A percentile compares a stretch with the other conserved stretches of the same genome.
Evolutionary conservation across 495 filamentous ascomycete species (phyloP).

Genomic region (Tuber umbilicatum): DNA sequence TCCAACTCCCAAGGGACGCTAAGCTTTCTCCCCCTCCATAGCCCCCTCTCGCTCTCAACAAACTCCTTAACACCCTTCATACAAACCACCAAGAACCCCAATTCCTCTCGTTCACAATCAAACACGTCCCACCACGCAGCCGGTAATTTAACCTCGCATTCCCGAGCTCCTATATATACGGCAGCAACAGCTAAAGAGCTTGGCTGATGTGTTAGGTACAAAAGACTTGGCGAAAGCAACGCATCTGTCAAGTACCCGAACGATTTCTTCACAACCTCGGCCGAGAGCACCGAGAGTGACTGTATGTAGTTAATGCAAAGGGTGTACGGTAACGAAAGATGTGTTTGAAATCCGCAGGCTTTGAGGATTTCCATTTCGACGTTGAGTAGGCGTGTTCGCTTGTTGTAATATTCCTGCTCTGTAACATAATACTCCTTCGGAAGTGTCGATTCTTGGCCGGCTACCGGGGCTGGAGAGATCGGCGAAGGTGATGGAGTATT

Average conservation of each 20-base stretch:
- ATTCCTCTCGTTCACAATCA: conserved; percentile 91
- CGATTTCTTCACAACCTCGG: conserved; percentile 53
- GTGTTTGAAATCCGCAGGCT: conserved; percentile 70
- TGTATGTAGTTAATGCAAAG: conserved; percentile 92
- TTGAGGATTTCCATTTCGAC: conserved; percentile 70
- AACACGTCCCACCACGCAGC: conserved; percentile 95
- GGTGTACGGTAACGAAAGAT: conserved; percentile 75
- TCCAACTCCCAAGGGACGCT: conserved; percentile 41
- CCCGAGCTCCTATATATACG: conserved; percentile 80
- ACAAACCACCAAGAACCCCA: conserved; percentile 85
- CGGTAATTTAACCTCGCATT: conserved; percentile 68
- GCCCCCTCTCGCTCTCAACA: conserved; percentile 50
- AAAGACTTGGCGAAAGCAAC: conserved; percentile 75
- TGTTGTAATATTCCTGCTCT: conserved; percentile 60
- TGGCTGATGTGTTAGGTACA: conserved; percentile 91
- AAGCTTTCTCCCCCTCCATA: conserved; percentile 44
- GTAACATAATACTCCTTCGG: conserved; percentile 64
- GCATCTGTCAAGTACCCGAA: conserved; percentile 75
- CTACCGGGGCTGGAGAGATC: conserved; percentile 48
- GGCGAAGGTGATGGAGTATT: conserved; percentile 53
- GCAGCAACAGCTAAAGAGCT: conserved; percentile 76
- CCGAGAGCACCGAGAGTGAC: conserved; percentile 59
- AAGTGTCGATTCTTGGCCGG: conserved; percentile 38
- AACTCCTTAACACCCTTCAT: conserved; percentile 75
- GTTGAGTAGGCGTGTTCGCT: conserved; percentile 56